Evolutionary conservation across 345 rosid species (phyloP).

Genomic region (Diplotaxis tenuifolia): DNA sequence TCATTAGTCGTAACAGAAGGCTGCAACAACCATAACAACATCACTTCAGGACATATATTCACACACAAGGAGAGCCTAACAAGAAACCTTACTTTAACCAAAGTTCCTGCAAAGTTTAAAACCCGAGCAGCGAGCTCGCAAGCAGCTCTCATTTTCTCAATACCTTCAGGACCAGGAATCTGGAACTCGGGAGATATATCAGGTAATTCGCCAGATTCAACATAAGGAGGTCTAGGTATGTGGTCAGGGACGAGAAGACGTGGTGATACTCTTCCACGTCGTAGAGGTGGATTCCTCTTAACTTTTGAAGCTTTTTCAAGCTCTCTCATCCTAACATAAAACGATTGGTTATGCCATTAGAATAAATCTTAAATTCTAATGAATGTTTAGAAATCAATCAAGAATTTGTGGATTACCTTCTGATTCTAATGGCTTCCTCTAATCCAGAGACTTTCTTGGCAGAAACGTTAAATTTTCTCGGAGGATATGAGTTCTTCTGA

Average conservation of each 20-base stretch:
- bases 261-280: slow-evolving; percentile 83
- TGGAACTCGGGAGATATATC: slow-evolving; percentile 63
- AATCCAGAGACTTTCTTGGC: slow-evolving; percentile 57
- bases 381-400: neutral
- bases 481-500: slow-evolving; percentile 20
- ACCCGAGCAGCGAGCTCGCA: slow-evolving; percentile 94
- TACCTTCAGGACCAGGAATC: slow-evolving; percentile 71
- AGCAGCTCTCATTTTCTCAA: slow-evolving; percentile 74
- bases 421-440: slow-evolving; percentile 74
- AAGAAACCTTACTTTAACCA: slow-evolving; percentile 59
- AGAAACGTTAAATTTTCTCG: slow-evolving; percentile 37
- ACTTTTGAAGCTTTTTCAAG: slow-evolving; percentile 43
- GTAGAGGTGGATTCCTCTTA: slow-evolving; percentile 55
- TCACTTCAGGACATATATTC: neutral
- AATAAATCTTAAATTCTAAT: too few species aligned
- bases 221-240: slow-evolving; percentile 78
- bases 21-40: slow-evolving; percentile 36
- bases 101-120: slow-evolving; percentile 66
- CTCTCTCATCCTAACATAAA: slow-evolving; percentile 53
- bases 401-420: slow-evolving; percentile 57
- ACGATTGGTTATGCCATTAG: neutral
- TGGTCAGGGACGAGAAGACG: slow-evolving; percentile 77
- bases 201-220: slow-evolving; percentile 53
- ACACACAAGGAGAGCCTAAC: neutral
- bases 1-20: slow-evolving; percentile 91